These are phyloP conservation scores for Sclerotinia nivalis DNA, from an alignment of 2,329 filamentous ascomycete species.

Conservation along the genomic window DNA sequence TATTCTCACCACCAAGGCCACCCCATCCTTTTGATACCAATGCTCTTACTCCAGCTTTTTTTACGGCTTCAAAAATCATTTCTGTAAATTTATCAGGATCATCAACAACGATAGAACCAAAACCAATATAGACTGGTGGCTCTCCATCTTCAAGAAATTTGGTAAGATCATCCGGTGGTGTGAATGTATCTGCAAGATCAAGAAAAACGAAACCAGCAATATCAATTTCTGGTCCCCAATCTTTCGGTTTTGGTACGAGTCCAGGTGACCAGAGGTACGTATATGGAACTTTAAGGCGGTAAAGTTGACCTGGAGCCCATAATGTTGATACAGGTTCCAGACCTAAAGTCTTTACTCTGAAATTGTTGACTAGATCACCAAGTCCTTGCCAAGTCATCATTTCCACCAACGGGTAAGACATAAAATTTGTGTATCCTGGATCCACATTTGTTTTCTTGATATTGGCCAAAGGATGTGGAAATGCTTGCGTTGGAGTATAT, in stretches of 20 bases:
- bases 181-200: conserved; percentile 63
- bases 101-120: conserved; percentile 75
- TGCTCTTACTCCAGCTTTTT: conserved; percentile 65
- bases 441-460: conserved; percentile 74
- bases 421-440: conserved; percentile 73
- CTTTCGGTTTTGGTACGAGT: conserved; percentile 64
- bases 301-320: conserved; percentile 74
- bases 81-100: conserved; percentile 67
- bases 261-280: conserved; percentile 72
- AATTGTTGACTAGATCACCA: conserved; percentile 75
- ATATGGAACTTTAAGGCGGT: conserved; percentile 71
- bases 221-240: conserved; percentile 70
- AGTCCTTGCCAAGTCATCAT: conserved; percentile 92
- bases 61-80: conserved; percentile 70
- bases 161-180: conserved; percentile 56
- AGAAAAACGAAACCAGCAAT: conserved; percentile 79
- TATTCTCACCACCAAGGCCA: conserved; percentile 60
- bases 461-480: conserved; percentile 71
- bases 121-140: conserved; percentile 71
- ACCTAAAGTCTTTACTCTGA: conserved; percentile 66
- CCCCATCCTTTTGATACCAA: conserved; percentile 78
- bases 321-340: conserved; percentile 74
- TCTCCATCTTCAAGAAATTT: conserved; percentile 58
- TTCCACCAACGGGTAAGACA: conserved; percentile 77
- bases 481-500: conserved; percentile 72